These are phyloP conservation scores for Pulveroboletus frians DNA, from an alignment of 768 basidiomycete genomes.

Conservation along the genomic window DNA sequence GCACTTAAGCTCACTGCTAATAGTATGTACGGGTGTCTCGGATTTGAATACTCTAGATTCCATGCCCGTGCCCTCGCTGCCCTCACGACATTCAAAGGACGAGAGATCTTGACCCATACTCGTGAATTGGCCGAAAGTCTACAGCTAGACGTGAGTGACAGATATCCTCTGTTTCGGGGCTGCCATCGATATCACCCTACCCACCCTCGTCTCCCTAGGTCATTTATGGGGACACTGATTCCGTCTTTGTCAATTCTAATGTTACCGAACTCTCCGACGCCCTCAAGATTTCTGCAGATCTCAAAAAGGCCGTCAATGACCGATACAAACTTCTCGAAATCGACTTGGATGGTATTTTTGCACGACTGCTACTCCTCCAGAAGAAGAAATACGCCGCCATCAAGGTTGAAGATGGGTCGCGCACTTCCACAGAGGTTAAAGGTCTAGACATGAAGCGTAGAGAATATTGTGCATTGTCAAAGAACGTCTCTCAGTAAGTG, in stretches of 20 bases:
- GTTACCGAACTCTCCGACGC: constrained; percentile 85
- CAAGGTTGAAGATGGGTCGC: constrained; percentile 81
- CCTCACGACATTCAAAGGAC: constrained; percentile 94
- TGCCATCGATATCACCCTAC: neutral
- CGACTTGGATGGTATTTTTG: constrained; percentile 91
- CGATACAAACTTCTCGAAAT: constrained; percentile 94
- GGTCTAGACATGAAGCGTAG: constrained; percentile 98
- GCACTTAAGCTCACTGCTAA: constrained; percentile 98
- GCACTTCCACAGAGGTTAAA: constrained; percentile 84
- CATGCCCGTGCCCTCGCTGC: constrained; percentile 96
- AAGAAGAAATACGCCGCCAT: constrained; percentile 99
- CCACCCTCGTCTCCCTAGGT: constrained; percentile 49
- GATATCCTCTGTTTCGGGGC: neutral
- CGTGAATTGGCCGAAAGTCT: constrained; percentile 88
- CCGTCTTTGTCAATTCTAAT: constrained; percentile 96
- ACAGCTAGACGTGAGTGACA: constrained; percentile 75
- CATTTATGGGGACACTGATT: constrained; percentile 98
- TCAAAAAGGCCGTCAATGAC: constrained; percentile 97
- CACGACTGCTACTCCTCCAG: constrained; percentile 85
- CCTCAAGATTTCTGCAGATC: constrained; percentile 81
- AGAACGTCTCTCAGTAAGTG: constrained; percentile 85
- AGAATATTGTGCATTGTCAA: constrained; percentile 90
- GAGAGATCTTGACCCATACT: constrained; percentile 93
- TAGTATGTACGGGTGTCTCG: constrained; percentile 99
- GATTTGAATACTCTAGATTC: constrained; percentile 95